These are phyloP conservation scores for Skeletonema costatum DNA, from an alignment of 108 stramenopile genomes.

Conservation along the genomic window DNA sequence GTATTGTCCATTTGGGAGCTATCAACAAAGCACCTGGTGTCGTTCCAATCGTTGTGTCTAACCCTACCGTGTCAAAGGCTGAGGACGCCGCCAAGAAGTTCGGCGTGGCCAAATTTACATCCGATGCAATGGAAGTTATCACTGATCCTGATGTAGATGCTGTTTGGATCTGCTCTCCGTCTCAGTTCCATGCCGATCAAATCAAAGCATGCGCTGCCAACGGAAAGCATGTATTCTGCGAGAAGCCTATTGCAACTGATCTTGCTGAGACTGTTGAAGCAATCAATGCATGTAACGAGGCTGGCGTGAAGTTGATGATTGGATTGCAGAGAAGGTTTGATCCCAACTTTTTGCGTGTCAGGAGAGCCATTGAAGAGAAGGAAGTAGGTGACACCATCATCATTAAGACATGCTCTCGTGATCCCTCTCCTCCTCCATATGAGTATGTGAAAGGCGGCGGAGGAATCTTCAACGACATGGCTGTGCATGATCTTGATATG, in stretches of 20 bases:
- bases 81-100: slow-evolving; percentile 85
- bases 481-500: slow-evolving; percentile 98
- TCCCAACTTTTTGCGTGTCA: slow-evolving; percentile 93
- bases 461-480: slow-evolving; percentile 97
- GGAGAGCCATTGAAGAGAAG: slow-evolving; percentile 72
- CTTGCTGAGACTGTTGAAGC: slow-evolving; percentile 94
- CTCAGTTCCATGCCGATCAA: slow-evolving; percentile 92
- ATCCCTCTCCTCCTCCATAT: slow-evolving; percentile 93
- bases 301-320: slow-evolving; percentile 94
- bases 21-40: slow-evolving; percentile 90
- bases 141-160: slow-evolving; percentile 94
- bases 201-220: slow-evolving; percentile 91
- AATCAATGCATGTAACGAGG: slow-evolving; percentile 91
- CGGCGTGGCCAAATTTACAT: slow-evolving; percentile 85
- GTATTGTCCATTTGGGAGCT: slow-evolving; percentile 94
- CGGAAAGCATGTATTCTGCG: slow-evolving; percentile 95
- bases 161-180: slow-evolving; percentile 97
- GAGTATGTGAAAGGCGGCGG: slow-evolving; percentile 96
- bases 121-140: slow-evolving; percentile 93
- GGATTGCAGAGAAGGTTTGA: slow-evolving; percentile 95
- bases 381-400: slow-evolving; percentile 91
- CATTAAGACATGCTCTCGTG: slow-evolving; percentile 92
- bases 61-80: slow-evolving; percentile 95
- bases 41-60: slow-evolving; percentile 80
- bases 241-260: slow-evolving; percentile 96